Evolutionary conservation across 1,284 basidiomycete genomes (phyloP).

Genomic region (Irpex sp.): DNA sequence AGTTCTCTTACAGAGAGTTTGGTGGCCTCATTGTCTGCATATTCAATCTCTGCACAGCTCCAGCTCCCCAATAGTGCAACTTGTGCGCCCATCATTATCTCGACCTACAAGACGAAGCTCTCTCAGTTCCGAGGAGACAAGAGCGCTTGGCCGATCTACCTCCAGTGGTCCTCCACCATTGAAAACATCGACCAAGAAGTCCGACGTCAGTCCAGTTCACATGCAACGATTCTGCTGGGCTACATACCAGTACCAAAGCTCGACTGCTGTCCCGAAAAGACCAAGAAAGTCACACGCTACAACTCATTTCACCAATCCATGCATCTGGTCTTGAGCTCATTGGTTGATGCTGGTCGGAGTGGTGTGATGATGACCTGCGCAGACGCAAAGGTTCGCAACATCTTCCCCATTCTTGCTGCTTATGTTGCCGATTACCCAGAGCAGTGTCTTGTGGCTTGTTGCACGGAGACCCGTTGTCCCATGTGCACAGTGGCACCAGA

Average conservation of each 20-base stretch:
- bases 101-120: slow-evolving; percentile 20
- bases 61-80: slow-evolving; percentile 12
- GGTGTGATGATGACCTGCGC: slow-evolving; percentile 15
- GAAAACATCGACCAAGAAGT: slow-evolving; percentile 20
- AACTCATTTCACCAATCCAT: slow-evolving; percentile 20
- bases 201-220: slow-evolving; percentile 13
- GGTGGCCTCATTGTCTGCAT: not conserved
- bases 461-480: slow-evolving; percentile 21
- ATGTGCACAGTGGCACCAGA: slow-evolving; percentile 11
- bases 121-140: slow-evolving; percentile 22
- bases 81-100: slow-evolving; percentile 17
- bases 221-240: slow-evolving; percentile 19
- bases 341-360: slow-evolving; percentile 11
- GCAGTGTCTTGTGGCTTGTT: slow-evolving; percentile 23
- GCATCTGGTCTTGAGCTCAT: slow-evolving; percentile 11
- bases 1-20: not conserved
- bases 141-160: slow-evolving; percentile 21
- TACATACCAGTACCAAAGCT: slow-evolving; percentile 20
- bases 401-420: slow-evolving; percentile 20
- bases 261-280: slow-evolving; percentile 7
- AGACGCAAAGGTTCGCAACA: slow-evolving; percentile 8
- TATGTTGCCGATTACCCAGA: slow-evolving; percentile 24
- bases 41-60: slow-evolving; percentile 2
- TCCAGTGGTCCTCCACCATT: slow-evolving; percentile 13
- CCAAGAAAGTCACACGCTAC: slow-evolving; percentile 4